phyloP scores from a whole-genome alignment of 2,329 filamentous ascomycete genomes.

The Alternaria triticimaculans region DNA sequence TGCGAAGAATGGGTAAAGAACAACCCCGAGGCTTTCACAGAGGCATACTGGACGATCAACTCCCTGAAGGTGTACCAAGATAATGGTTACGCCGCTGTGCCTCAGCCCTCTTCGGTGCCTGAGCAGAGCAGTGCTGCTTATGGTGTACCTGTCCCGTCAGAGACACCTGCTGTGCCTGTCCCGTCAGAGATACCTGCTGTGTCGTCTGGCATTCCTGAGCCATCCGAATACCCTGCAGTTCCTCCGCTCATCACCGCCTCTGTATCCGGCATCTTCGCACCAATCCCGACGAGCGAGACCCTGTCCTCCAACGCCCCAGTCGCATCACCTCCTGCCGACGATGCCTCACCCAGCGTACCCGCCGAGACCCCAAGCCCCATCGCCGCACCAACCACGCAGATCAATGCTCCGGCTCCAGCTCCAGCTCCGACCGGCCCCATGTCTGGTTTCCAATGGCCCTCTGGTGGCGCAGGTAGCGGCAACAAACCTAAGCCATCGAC shows the following conservation, averaged over 20 bases:
- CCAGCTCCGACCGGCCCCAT: conserved; percentile 17
- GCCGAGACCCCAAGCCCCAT: conserved; percentile 3
- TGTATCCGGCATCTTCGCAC: conserved; percentile 8
- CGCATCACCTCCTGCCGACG: conserved; percentile 3
- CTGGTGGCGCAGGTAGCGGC: conserved; percentile 1
- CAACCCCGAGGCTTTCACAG: conserved; percentile 72
- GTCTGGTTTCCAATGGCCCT: conserved; percentile 33
- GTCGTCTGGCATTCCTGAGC: conserved; percentile 1
- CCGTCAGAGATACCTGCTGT: conserved; percentile 12
- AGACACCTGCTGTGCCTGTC: conserved; percentile 14
- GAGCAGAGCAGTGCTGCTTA: conserved; percentile 20
- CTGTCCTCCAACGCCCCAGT: conserved; percentile 4
- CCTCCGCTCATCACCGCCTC: conserved; percentile 10
- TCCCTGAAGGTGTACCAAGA: conserved; percentile 50
- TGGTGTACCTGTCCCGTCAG: conserved; percentile 13
- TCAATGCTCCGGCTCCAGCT: conserved; percentile 10
- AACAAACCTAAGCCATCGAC: conserved; percentile 8
- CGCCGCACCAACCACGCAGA: conserved; percentile 10
- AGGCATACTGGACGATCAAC: conserved; percentile 77
- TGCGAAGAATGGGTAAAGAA: conserved; percentile 76
- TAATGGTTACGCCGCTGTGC: conserved; percentile 22
- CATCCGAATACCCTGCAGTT: conserved; percentile 3
- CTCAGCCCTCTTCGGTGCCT: conserved; percentile 18
- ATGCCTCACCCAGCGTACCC: neutral
- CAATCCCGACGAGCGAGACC: conserved; percentile 14